Conservation (phyloP, 2,329 filamentous ascomycete genomes). For the Coniochaeta sp. region DNA sequence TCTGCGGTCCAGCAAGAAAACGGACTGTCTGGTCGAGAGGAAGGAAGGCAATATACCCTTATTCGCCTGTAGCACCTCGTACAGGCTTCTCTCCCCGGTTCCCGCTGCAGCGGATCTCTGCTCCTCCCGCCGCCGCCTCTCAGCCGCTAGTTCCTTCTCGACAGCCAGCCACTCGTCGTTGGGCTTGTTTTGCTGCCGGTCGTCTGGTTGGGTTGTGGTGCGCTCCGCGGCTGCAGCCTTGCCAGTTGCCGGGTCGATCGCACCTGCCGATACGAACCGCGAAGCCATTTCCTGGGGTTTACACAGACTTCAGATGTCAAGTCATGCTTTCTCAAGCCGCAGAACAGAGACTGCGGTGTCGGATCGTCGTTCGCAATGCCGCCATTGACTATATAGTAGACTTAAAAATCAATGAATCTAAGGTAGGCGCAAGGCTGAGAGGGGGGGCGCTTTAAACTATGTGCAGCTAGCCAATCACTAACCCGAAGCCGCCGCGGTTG, state of each 20-base stretch:
- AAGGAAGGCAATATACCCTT: slow-evolving; percentile 63
- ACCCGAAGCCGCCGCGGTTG: background rate
- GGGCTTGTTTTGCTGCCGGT: background rate
- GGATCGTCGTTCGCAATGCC: slow-evolving; percentile 20
- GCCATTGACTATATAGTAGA: background rate
- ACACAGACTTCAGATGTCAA: background rate
- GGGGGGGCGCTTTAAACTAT: background rate
- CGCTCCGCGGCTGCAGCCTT: slow-evolving; percentile 11
- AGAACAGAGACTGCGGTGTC: background rate
- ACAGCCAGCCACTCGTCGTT: slow-evolving; percentile 55
- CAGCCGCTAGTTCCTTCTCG: slow-evolving; percentile 56
- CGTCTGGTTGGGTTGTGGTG: background rate
- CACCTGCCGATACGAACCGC: slow-evolving; percentile 49
- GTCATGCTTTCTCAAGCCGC: background rate
- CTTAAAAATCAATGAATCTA: background rate
- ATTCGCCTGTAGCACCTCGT: slow-evolving; percentile 71
- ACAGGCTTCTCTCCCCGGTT: slow-evolving; percentile 54
- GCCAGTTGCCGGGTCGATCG: slow-evolving; percentile 33
- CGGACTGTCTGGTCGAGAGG: too few species aligned
- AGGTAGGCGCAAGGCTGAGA: background rate
- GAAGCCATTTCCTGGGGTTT: slow-evolving; percentile 35
- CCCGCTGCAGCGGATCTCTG: slow-evolving; percentile 32
- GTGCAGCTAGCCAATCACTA: background rate
- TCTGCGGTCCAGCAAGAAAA: too few species aligned
- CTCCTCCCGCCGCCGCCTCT: slow-evolving; percentile 47